Base-by-base conservation (phyloP, 2,329 filamentous ascomycete genomes). In the Coniochaeta ligniaria region DNA sequence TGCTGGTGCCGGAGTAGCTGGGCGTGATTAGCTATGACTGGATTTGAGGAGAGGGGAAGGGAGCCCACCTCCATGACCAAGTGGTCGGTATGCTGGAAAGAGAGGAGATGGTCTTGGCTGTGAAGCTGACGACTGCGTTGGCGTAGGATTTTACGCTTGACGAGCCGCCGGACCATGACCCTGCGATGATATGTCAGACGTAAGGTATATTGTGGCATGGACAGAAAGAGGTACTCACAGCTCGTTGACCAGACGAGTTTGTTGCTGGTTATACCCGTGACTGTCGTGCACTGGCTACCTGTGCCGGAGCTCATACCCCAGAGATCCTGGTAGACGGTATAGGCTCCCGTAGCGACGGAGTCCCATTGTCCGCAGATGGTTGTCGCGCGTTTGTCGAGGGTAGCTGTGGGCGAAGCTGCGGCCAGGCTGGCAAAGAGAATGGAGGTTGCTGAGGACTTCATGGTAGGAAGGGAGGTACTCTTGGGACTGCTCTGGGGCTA, bases 301-400 rank as follows among this genome's bases (percentile, higher is more conserved):
- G 73, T 75, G 26, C 73, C 70, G 3, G 63, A 61, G 28, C 28
- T 31, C 52, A 72, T 58, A 28, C 79, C 79, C 80, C 80, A 83
- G 64, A 81, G 78, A 70, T 83, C 77, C 67, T 83, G 80, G 71
- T 81, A 83, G 60, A 83, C 65, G 54, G 73, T 81, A 69, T 78
- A 83, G 45, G 69, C 71, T 36, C 74, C 75, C 0, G 61, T 63
- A 17, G 41, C 52, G 22, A 63, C 58, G 1, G 60, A 60, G 47
- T 61, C 63, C 58, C 60, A 65, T 41, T 65, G 62, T 6, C 61
- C 63, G 55, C 61, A 61, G 20, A 63, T 55, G 17, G 55, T 58
- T 14, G 58, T 62, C 17, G 60, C 60, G 17, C 60, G 60, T 36
- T 60, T 52, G 16, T 54, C 56, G 28, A 31, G 59, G 5, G 41